phyloP scores from a whole-genome alignment of 208 protist species.

The Crithidia mellificae region DNA sequence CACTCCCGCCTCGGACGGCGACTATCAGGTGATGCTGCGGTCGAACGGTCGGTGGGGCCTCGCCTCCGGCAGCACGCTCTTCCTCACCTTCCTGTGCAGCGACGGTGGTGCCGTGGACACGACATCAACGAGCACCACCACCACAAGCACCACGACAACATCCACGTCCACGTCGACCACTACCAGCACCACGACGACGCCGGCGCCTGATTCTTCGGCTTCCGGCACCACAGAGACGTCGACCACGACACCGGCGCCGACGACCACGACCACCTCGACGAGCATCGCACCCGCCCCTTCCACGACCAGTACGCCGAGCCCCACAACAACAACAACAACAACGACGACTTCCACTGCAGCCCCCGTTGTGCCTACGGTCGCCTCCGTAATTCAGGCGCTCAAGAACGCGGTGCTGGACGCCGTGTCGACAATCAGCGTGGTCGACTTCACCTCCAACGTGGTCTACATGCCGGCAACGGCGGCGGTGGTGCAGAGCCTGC shows the following conservation, averaged over 20 bases:
- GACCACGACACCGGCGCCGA: slow-evolving; percentile 1
- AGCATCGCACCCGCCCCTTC: too few relatives aligned
- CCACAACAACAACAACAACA: slow-evolving; percentile 28
- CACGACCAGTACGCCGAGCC: slow-evolving; percentile 23
- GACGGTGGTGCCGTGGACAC: slow-evolving; percentile 16
- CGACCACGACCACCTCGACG: slow-evolving; percentile 13
- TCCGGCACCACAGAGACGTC: slow-evolving; percentile 18
- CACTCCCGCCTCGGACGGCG: slow-evolving; percentile 4
- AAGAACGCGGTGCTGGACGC: slow-evolving; percentile 22
- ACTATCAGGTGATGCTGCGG: slow-evolving; percentile 41
- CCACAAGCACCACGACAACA: slow-evolving; percentile 22
- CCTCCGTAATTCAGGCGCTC: slow-evolving; percentile 30
- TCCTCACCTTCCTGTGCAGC: slow-evolving; percentile 43
- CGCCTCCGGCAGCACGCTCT: slow-evolving; percentile 22
- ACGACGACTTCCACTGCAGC: slow-evolving; percentile 7
- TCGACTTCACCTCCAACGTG: slow-evolving; percentile 40
- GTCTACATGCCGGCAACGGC: slow-evolving; percentile 25
- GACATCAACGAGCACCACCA: slow-evolving; percentile 21
- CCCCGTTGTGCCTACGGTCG: slow-evolving; percentile 10
- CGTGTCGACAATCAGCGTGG: slow-evolving; percentile 32
- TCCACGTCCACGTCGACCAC: slow-evolving; percentile 15
- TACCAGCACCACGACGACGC: slow-evolving; percentile 10
- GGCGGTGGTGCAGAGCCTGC: slow-evolving; percentile 29
- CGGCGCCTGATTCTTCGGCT: neutral
- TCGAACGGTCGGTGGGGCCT: slow-evolving; percentile 40